phyloP scores from a whole-genome alignment of 257 asterid species.

The Henckelia pumila region DNA sequence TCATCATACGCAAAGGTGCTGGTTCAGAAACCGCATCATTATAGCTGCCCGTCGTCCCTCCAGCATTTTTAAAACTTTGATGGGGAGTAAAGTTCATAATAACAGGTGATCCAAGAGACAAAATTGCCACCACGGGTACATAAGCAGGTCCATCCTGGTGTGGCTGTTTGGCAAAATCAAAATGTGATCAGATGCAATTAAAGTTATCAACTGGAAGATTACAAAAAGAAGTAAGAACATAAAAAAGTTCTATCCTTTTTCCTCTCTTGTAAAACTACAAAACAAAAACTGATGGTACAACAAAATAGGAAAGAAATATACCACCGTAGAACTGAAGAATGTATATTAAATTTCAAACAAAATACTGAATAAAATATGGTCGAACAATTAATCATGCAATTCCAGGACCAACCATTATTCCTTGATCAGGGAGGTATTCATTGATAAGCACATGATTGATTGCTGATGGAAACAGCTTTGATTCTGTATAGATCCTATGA shows the following conservation, averaged over 20 bases:
- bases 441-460: conserved; percentile 94
- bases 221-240: background rate
- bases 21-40: conserved; percentile 23
- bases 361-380: background rate
- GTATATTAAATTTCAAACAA: background rate
- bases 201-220: conserved; percentile 1
- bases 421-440: conserved; percentile 87
- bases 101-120: conserved; percentile 84
- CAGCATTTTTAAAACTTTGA: conserved; percentile 37
- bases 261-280: conserved; percentile 1
- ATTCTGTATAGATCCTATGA: conserved; percentile 48
- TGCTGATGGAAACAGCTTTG: conserved; percentile 68
- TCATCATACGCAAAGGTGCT: conserved; percentile 28
- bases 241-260: conserved; percentile 10
- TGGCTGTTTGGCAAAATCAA: conserved; percentile 48
- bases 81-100: conserved; percentile 89
- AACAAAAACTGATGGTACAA: conserved; percentile 5
- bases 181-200: conserved; percentile 4
- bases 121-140: conserved; percentile 85
- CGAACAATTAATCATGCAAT: background rate
- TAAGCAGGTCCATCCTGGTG: conserved; percentile 98
- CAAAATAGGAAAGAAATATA: background rate
- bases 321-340: background rate
- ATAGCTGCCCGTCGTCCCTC: conserved; percentile 28
- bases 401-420: conserved; percentile 70